These are phyloP conservation scores for Sporothrix phasma DNA, from an alignment of 2,329 filamentous ascomycete species.

Conservation along the genomic window DNA sequence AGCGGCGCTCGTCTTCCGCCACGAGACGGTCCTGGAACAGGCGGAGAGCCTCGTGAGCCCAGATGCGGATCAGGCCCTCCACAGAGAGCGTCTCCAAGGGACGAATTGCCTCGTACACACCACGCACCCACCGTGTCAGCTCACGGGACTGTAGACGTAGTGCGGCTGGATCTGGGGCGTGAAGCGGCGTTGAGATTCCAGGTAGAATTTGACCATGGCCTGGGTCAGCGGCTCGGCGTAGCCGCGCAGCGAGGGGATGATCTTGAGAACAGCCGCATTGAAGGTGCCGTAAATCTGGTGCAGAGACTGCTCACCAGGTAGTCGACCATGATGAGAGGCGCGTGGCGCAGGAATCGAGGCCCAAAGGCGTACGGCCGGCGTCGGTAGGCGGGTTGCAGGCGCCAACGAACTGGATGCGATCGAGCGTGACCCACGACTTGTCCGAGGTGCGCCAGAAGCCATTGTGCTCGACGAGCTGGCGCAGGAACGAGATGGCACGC, in stretches of 20 bases:
- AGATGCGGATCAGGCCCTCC: constrained; percentile 90
- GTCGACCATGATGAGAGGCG: constrained; percentile 98
- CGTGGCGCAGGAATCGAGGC: constrained; percentile 90
- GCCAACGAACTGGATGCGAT: constrained; percentile 97
- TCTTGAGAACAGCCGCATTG: constrained; percentile 92
- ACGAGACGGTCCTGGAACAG: constrained; percentile 97
- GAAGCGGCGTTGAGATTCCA: constrained; percentile 88
- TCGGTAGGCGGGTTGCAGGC: constrained; percentile 98
- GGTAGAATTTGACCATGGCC: constrained; percentile 94
- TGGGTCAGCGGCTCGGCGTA: constrained; percentile 91
- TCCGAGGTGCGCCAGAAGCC: constrained; percentile 98
- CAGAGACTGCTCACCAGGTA: constrained; percentile 90
- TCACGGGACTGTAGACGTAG: constrained; percentile 98
- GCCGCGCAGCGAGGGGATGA: constrained; percentile 86
- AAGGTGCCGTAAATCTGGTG: constrained; percentile 98
- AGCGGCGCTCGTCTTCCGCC: constrained; percentile 83
- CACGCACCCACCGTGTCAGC: constrained; percentile 92
- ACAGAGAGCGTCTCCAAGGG: constrained; percentile 80
- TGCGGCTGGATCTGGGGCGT: constrained; percentile 95
- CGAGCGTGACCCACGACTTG: constrained; percentile 94
- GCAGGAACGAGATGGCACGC: constrained; percentile 90
- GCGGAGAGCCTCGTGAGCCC: constrained; percentile 92
- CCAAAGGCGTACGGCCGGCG: constrained; percentile 89
- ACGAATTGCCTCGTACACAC: constrained; percentile 92
- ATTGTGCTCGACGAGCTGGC: constrained; percentile 96